These are phyloP conservation scores for Pseudogymnoascus sp. DNA, from an alignment of 2,329 filamentous ascomycete species.

Conservation along the genomic window DNA sequence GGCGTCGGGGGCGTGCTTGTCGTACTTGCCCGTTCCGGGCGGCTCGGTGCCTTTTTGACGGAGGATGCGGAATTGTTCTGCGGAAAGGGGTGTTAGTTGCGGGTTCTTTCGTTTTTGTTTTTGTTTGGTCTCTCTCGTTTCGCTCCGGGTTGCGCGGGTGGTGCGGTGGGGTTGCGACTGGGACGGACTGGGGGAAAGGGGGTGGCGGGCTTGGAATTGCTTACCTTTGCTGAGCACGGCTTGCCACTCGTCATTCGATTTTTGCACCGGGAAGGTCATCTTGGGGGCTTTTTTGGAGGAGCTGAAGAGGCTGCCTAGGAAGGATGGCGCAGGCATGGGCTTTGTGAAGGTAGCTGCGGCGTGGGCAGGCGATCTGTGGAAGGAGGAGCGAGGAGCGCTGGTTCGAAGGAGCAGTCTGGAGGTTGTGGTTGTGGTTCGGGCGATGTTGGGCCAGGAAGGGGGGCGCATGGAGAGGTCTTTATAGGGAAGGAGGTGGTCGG, in stretches of 20 bases:
- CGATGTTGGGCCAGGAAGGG: slow-evolving; percentile 38
- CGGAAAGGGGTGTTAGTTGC: not conserved
- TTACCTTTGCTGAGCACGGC: slow-evolving; percentile 69
- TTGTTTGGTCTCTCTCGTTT: no score
- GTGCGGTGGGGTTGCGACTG: not conserved
- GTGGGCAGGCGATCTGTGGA: slow-evolving; percentile 28
- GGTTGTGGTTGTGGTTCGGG: slow-evolving; percentile 22
- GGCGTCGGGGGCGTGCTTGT: slow-evolving; percentile 70
- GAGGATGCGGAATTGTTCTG: slow-evolving; percentile 93
- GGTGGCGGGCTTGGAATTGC: slow-evolving; percentile 11
- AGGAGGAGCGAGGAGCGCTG: slow-evolving; percentile 29
- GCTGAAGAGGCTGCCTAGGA: slow-evolving; percentile 70
- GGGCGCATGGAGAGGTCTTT: slow-evolving; percentile 41
- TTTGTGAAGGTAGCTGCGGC: slow-evolving; percentile 36
- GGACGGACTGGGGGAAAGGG: not conserved
- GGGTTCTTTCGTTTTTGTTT: not conserved
- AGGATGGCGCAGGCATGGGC: slow-evolving; percentile 73
- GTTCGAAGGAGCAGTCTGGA: slow-evolving; percentile 39
- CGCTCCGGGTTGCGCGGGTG: not conserved
- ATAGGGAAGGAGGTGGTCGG: slow-evolving; percentile 15
- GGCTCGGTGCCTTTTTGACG: slow-evolving; percentile 87
- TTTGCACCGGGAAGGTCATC: slow-evolving; percentile 74
- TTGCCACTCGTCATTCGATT: slow-evolving; percentile 78
- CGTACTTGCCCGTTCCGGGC: slow-evolving; percentile 71
- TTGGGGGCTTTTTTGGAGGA: slow-evolving; percentile 44